Conservation (phyloP, 371 early-diverging fungal species). For the Phascolomyces articulosus region DNA sequence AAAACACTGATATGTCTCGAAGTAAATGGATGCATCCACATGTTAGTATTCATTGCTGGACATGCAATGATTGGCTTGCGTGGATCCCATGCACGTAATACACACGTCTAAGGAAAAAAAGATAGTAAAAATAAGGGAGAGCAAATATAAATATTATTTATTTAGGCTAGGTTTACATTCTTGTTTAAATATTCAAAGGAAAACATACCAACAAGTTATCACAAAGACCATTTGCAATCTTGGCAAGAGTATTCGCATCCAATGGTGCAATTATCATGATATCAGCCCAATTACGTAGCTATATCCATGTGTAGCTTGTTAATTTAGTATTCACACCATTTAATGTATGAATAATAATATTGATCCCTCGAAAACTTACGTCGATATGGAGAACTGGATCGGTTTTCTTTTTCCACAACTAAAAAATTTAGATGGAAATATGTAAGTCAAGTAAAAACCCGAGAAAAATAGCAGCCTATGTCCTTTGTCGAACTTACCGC, state of each 20-base stretch:
- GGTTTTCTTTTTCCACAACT: constrained; percentile 78
- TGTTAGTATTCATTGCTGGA: constrained; percentile 98
- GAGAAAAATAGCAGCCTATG: too few relatives aligned
- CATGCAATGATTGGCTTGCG: constrained; percentile 72
- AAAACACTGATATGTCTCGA: constrained; percentile 66
- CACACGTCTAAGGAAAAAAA: constrained; percentile 71
- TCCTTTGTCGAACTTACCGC: constrained; percentile 35
- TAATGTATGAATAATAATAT: neutral
- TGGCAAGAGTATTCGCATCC: constrained; percentile 95
- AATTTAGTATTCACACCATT: neutral
- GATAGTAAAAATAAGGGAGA: too few relatives aligned
- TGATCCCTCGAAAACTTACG: constrained; percentile 31
- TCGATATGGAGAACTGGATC: constrained; percentile 97
- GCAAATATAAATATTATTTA: too few relatives aligned
- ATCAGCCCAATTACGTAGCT: constrained; percentile 97
- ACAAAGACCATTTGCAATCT: constrained; percentile 89
- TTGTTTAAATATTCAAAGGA: neutral
- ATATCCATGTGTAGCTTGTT: neutral
- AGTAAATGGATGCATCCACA: constrained; percentile 96
- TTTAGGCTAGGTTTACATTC: too few relatives aligned
- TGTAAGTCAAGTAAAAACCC: too few relatives aligned
- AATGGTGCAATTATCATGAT: constrained; percentile 87
- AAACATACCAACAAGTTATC: constrained; percentile 85
- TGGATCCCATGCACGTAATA: constrained; percentile 91
- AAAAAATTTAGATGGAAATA: too few relatives aligned